These are phyloP conservation scores for Fusarium solani-melongenae DNA, from an alignment of 2,329 filamentous ascomycete genomes.

Conservation along the genomic window DNA sequence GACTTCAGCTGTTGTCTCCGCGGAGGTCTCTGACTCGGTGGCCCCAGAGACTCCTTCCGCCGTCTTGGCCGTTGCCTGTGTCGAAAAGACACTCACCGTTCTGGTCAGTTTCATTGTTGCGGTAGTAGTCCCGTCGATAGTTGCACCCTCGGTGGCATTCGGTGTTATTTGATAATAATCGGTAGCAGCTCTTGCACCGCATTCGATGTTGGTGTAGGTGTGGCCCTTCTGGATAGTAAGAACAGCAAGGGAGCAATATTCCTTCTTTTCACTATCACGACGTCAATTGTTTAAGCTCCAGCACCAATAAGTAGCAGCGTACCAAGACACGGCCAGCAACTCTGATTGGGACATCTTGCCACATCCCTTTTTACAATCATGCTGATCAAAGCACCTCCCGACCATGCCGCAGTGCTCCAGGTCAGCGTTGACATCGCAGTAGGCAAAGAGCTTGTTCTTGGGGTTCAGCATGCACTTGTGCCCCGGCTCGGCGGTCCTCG, in stretches of 20 bases:
- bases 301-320: background rate
- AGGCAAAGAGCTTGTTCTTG: conserved; percentile 48
- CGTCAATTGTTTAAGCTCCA: background rate
- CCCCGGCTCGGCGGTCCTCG: conserved; percentile 45
- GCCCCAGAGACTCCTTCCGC: background rate
- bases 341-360: conserved; percentile 33
- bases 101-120: background rate
- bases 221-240: conserved; percentile 47
- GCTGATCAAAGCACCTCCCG: conserved; percentile 49
- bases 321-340: conserved; percentile 51
- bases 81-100: background rate
- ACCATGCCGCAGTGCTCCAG: conserved; percentile 47
- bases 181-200: conserved; percentile 41
- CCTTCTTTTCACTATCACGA: background rate
- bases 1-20: background rate
- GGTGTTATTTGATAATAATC: conserved; percentile 39
- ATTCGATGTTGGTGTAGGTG: conserved; percentile 51
- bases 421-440: conserved; percentile 44
- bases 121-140: background rate
- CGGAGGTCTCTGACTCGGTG: conserved; percentile 2
- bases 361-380: conserved; percentile 47
- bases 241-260: conserved; percentile 49
- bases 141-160: conserved; percentile 2
- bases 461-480: conserved; percentile 51
- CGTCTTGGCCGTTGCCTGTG: conserved; percentile 1